A percentile compares a stretch with the other conserved stretches of the same genome.
Evolutionary conservation across 345 rosid genomes (phyloP).

Genomic region (Firmiana major): DNA sequence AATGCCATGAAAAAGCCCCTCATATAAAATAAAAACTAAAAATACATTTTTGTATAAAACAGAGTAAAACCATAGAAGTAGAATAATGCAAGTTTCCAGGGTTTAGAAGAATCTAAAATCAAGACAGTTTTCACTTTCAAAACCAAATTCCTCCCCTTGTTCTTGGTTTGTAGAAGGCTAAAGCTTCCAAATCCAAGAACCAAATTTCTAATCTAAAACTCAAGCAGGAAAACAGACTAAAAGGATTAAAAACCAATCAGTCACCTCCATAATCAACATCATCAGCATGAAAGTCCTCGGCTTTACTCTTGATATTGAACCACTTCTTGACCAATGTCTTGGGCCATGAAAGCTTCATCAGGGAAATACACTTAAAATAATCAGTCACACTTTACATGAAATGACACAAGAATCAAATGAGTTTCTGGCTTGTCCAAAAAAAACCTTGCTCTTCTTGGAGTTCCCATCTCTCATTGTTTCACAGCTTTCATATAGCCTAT

Average conservation of each 20-base stretch:
- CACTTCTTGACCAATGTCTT: constrained; percentile 93
- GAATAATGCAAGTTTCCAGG: constrained; percentile 25
- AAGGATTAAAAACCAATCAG: constrained; percentile 19
- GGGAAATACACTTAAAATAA: constrained; percentile 6
- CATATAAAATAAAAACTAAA: constrained; percentile 13
- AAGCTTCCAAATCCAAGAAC: constrained; percentile 21
- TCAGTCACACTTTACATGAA: constrained; percentile 13
- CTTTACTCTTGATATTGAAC: constrained; percentile 82
- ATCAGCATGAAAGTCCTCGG: constrained; percentile 81
- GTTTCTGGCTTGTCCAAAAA: constrained; percentile 6
- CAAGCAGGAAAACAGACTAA: not conserved
- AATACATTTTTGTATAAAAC: constrained; percentile 16
- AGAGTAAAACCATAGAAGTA: constrained; percentile 9
- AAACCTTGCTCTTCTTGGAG: constrained; percentile 83
- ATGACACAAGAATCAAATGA: constrained; percentile 16
- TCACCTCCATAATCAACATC: constrained; percentile 51
- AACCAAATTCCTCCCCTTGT: constrained; percentile 11
- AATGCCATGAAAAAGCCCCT: constrained; percentile 16
- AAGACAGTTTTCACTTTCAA: not conserved
- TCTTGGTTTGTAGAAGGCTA: constrained; percentile 1
- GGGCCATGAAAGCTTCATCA: constrained; percentile 86
- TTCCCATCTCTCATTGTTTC: constrained; percentile 82
- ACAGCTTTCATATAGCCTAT: constrained; percentile 46
- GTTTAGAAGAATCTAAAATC: constrained; percentile 24
- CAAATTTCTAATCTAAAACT: not conserved